phyloP scores from a whole-genome alignment of 768 basidiomycete species.

The Lyophyllum semitale region DNA sequence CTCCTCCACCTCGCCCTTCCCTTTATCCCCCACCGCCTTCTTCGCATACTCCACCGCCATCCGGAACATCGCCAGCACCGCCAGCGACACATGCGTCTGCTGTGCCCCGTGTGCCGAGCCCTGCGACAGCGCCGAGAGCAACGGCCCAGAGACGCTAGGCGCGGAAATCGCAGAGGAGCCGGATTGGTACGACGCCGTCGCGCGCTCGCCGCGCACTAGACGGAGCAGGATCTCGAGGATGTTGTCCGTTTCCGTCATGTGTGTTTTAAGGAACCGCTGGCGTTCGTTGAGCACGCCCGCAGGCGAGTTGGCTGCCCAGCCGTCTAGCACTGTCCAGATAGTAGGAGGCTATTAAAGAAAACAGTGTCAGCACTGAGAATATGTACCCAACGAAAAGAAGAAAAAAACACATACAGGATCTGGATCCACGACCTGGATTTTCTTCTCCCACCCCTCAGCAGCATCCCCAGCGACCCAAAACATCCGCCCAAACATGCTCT shows the following conservation, averaged over 20 bases:
- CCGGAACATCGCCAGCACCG: slow-evolving; percentile 88
- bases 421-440: slow-evolving; percentile 89
- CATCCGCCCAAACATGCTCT: slow-evolving; percentile 85
- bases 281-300: slow-evolving; percentile 77
- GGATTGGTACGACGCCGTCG: slow-evolving; percentile 68
- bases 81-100: slow-evolving; percentile 93
- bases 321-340: slow-evolving; percentile 86
- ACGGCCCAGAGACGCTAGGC: slow-evolving; percentile 63
- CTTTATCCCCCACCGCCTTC: slow-evolving; percentile 66
- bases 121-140: slow-evolving; percentile 69
- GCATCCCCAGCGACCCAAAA: slow-evolving; percentile 85
- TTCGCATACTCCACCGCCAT: slow-evolving; percentile 82
- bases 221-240: slow-evolving; percentile 91
- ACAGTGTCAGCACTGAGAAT: slow-evolving; percentile 2
- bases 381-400: not conserved
- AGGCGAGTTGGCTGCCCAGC: slow-evolving; percentile 86
- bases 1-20: slow-evolving; percentile 72
- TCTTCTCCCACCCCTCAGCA: slow-evolving; percentile 92
- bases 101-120: slow-evolving; percentile 81
- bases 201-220: slow-evolving; percentile 87
- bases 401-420: slow-evolving; percentile 74
- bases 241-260: slow-evolving; percentile 85
- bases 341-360: slow-evolving; percentile 72
- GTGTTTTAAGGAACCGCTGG: slow-evolving; percentile 85
- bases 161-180: slow-evolving; percentile 61